phyloP scores from a whole-genome alignment of 1,284 basidiomycete species.

The Puccinia coronata region DNA sequence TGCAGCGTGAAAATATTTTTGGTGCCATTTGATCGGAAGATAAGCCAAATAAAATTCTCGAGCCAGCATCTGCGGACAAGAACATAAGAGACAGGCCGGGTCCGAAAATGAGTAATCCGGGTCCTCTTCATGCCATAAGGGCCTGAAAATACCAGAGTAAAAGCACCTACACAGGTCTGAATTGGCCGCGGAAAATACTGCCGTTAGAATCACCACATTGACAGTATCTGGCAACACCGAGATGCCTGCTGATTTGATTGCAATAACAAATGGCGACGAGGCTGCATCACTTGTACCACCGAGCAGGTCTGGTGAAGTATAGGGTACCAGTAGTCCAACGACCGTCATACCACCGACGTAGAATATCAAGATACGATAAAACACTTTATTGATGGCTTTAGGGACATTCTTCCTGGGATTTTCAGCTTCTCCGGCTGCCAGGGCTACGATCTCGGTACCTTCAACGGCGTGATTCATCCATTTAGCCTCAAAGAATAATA shows the following conservation, averaged over 20 bases:
- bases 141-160: not conserved
- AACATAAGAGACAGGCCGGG: not conserved
- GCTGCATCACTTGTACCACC: conserved; percentile 67
- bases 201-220: conserved; percentile 80
- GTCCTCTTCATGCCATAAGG: too few species aligned
- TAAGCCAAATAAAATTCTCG: conserved; percentile 66
- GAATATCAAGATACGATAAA: conserved; percentile 65
- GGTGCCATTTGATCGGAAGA: conserved; percentile 76
- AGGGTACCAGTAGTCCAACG: conserved; percentile 76
- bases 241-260: conserved; percentile 70
- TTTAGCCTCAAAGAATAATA: conserved; percentile 69
- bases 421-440: conserved; percentile 70
- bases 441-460: conserved; percentile 79
- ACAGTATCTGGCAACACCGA: conserved; percentile 72
- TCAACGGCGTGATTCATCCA: conserved; percentile 59
- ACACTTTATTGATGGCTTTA: conserved; percentile 76
- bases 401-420: conserved; percentile 76
- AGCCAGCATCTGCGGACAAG: conserved; percentile 46
- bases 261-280: conserved; percentile 81
- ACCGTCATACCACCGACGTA: conserved; percentile 63
- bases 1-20: conserved; percentile 69
- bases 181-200: conserved; percentile 81
- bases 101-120: not conserved
- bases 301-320: conserved; percentile 66
- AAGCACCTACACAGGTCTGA: conserved; percentile 72